Conservation (phyloP, 257 asterid genomes). For the Penstemon newberryi region DNA sequence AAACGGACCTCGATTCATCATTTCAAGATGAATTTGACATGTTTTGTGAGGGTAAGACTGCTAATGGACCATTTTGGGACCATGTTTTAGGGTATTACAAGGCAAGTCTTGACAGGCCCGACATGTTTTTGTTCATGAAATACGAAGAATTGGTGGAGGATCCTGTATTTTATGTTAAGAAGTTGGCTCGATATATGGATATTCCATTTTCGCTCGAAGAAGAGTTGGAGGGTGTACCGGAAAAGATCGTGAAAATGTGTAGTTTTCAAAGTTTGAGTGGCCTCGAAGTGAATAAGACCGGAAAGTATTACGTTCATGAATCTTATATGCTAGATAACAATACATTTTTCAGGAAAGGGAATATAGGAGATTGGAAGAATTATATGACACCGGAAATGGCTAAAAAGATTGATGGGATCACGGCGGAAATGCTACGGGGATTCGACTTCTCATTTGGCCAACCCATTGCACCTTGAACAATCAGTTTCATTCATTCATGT, state of each 20-base stretch:
- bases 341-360: background rate
- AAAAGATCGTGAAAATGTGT: conserved; percentile 20
- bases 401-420: background rate
- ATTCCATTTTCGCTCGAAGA: conserved; percentile 28
- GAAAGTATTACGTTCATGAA: background rate
- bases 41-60: conserved; percentile 19
- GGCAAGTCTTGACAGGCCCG: conserved; percentile 1
- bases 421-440: background rate
- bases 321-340: background rate
- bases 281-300: background rate
- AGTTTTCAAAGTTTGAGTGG: conserved; percentile 15
- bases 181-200: conserved; percentile 25
- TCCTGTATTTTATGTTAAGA: background rate
- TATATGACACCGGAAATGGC: too few species aligned
- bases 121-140: conserved; percentile 25
- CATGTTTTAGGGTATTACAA: conserved; percentile 26
- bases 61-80: conserved; percentile 32
- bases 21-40: background rate
- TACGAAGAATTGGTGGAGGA: conserved; percentile 30
- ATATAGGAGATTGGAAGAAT: background rate
- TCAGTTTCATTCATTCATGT: too few species aligned
- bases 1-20: background rate
- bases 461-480: background rate
- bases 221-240: conserved; percentile 10
- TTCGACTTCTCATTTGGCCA: background rate